phyloP scores from a whole-genome alignment of 352 stramenopile species.

The Thalassiosira livingstoniorum region DNA sequence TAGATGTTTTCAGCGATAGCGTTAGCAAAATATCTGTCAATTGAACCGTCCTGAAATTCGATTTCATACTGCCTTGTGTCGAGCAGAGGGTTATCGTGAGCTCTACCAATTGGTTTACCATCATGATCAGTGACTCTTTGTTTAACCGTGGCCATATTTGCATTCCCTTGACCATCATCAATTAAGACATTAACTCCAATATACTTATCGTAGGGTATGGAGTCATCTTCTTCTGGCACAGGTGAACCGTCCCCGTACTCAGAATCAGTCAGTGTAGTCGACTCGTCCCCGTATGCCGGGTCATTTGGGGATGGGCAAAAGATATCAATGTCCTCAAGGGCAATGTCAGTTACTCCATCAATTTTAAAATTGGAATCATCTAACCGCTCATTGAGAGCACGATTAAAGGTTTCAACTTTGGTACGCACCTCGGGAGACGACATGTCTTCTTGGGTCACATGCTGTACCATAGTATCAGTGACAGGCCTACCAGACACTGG shows the following conservation, averaged over 20 bases:
- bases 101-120: too few relatives aligned
- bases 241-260: background rate
- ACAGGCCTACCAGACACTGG: background rate
- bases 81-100: too few relatives aligned
- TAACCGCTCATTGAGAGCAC: background rate
- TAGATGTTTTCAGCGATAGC: too few relatives aligned
- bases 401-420: background rate
- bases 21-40: too few relatives aligned
- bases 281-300: conserved; percentile 3
- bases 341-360: background rate
- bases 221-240: background rate
- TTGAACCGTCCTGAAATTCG: too few relatives aligned
- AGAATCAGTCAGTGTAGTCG: background rate
- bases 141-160: too few relatives aligned
- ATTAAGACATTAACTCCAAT: background rate
- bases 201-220: background rate
- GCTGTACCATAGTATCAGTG: background rate
- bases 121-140: too few relatives aligned
- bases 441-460: background rate
- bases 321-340: background rate
- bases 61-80: too few relatives aligned
- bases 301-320: background rate
- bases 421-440: background rate
- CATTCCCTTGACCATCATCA: background rate
- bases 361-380: background rate